These are phyloP conservation scores for Fennellomyces sp. DNA, from an alignment of 371 early-diverging fungal species.

Conservation along the genomic window DNA sequence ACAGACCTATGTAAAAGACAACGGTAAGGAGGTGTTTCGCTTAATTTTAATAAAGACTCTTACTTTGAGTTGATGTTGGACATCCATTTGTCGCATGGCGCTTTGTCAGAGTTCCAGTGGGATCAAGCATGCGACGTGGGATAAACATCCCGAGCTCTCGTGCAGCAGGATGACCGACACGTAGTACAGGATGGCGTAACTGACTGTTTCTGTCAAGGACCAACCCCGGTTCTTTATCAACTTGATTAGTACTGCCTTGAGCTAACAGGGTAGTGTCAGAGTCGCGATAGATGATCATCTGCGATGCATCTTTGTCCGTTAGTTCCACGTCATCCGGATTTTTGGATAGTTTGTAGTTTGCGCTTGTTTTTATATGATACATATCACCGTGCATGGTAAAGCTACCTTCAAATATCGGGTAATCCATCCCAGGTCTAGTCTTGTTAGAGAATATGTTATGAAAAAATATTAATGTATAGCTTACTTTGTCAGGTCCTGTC, in stretches of 20 bases:
- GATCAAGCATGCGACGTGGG: neutral
- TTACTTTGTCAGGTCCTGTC: slow-evolving; percentile 43
- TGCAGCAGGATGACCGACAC: neutral
- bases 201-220: slow-evolving; percentile 1
- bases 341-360: slow-evolving; percentile 60
- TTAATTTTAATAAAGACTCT: neutral
- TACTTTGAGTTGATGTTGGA: slow-evolving; percentile 1
- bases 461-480: neutral
- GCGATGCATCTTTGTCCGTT: slow-evolving; percentile 12
- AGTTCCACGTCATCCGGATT: slow-evolving; percentile 57
- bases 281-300: slow-evolving; percentile 70
- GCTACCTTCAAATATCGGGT: slow-evolving; percentile 65
- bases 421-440: slow-evolving; percentile 23
- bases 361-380: slow-evolving; percentile 63
- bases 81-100: neutral
- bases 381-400: slow-evolving; percentile 63
- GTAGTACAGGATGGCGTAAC: neutral
- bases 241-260: slow-evolving; percentile 1
- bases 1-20: slow-evolving; percentile 5
- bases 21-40: neutral
- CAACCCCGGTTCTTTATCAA: slow-evolving; percentile 21
- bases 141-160: neutral
- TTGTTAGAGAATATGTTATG: too few relatives aligned
- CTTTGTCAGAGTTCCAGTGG: neutral
- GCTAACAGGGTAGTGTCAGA: slow-evolving; percentile 49